phyloP scores from a whole-genome alignment of 257 asterid species.

The Paulownia fortunei region DNA sequence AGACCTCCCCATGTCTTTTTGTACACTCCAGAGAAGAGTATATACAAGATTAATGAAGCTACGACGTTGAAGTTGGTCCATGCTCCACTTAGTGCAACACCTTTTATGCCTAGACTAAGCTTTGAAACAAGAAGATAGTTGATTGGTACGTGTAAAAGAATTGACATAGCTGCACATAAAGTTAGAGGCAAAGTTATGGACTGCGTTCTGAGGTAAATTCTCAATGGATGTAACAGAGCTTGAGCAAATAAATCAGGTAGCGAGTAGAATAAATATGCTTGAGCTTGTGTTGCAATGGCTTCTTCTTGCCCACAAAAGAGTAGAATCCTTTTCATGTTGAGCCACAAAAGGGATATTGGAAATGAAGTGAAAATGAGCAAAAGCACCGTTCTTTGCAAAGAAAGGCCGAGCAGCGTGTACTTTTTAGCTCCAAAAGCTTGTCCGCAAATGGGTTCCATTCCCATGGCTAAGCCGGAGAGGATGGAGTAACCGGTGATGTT shows the following conservation, averaged over 20 bases:
- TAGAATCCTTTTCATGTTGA: conserved; percentile 60
- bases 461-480: conserved; percentile 84
- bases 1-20: conserved; percentile 63
- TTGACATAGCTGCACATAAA: conserved; percentile 60
- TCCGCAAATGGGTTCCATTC: conserved; percentile 89
- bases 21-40: conserved; percentile 58
- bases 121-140: conserved; percentile 62
- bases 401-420: conserved; percentile 60
- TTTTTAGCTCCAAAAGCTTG: conserved; percentile 82
- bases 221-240: conserved; percentile 65
- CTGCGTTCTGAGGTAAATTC: conserved; percentile 77
- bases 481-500: conserved; percentile 81
- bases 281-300: conserved; percentile 68
- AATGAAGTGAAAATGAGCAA: conserved; percentile 59
- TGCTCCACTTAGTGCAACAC: conserved; percentile 66
- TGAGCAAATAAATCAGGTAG: conserved; percentile 72
- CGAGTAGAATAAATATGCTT: conserved; percentile 53
- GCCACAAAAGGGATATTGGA: conserved; percentile 72
- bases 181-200: conserved; percentile 79
- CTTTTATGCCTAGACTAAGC: conserved; percentile 58
- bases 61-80: conserved; percentile 77
- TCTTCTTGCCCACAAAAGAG: conserved; percentile 65
- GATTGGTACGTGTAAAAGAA: conserved; percentile 63
- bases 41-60: conserved; percentile 47
- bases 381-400: conserved; percentile 68